Evolutionary conservation across 345 rosid species (phyloP), one percentile per base, ranked within the genome.

Genomic region (Brassica cretica): DNA sequence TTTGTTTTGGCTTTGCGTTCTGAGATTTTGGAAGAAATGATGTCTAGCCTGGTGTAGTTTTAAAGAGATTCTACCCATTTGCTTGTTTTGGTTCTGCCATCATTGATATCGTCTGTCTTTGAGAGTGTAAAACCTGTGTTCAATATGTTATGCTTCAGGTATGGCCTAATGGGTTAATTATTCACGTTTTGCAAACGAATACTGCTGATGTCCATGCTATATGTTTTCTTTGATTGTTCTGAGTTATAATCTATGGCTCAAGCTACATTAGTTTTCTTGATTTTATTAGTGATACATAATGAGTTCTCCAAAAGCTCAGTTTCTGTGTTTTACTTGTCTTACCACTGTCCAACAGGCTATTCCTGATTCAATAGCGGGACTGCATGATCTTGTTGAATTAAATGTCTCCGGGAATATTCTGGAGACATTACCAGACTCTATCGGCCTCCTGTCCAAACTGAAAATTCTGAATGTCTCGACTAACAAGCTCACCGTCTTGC

Each of bases 351-450:
- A 73, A 78, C 86, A 96, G 99, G 86, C 74, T 8, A 85, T 96
- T 80, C 99, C 98, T 64, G 99, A 96, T 82, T 93, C 99, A 15
- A 87, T 96, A 46, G 90, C 94, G 65, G 99, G 96, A 69, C 73
- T 93, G 67, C 83, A 82, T 71, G 87, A 75, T 76, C 93, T 96
- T 60, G 90, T 88, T 84, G 94, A 90, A 80, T 86, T 96, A 32
- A 82, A 87, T 71, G 83, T 87, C 64, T 84, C 92, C 72, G 88
- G 94, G 27, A 96, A 96, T 84, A 86, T 89, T 61, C 75, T 96
- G 81, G 89, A 82, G 78, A 80, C 87, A 4, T 83, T 96, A 58
- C 99, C 99, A 0, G 97, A 93, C 82, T 96, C 99, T 0, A 82
- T 96, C 64, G 99, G 99, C 21, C 80, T 91, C 82, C 84, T 96